These are phyloP conservation scores for Beverwykella pulmonaria DNA, from an alignment of 495 filamentous ascomycete genomes.

Conservation along the genomic window DNA sequence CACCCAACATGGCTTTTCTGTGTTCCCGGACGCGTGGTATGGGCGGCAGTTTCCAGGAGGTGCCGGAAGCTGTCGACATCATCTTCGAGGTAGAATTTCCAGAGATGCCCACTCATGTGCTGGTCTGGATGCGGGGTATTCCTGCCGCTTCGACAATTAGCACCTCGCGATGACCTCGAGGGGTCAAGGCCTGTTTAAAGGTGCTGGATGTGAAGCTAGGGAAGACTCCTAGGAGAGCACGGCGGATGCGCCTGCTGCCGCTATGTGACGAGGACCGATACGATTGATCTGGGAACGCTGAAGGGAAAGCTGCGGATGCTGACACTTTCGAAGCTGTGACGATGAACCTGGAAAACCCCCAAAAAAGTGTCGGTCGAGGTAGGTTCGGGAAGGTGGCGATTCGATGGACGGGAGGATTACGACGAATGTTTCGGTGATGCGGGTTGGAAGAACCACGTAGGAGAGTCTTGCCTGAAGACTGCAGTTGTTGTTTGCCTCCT, in stretches of 20 bases:
- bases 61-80: conserved; percentile 89
- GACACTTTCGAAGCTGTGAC: neutral
- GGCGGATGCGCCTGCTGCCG: conserved; percentile 13
- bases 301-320: neutral
- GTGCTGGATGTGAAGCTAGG: conserved; percentile 46
- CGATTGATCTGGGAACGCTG: neutral
- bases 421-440: neutral
- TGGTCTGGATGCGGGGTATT: conserved; percentile 49
- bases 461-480: neutral
- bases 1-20: conserved; percentile 44
- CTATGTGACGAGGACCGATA: conserved; percentile 3
- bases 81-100: conserved; percentile 94
- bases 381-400: neutral
- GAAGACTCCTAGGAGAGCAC: conserved; percentile 32
- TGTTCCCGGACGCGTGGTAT: conserved; percentile 51
- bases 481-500: neutral
- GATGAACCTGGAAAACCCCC: neutral
- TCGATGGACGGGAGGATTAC: neutral
- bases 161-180: conserved; percentile 86
- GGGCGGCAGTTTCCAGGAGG: conserved; percentile 69
- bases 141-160: conserved; percentile 64
- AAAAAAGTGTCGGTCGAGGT: neutral
- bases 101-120: conserved; percentile 95
- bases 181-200: conserved; percentile 88
- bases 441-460: neutral